These are phyloP conservation scores for Sechiopsis laciniata DNA, from an alignment of 306 rosid genomes.

Conservation along the genomic window DNA sequence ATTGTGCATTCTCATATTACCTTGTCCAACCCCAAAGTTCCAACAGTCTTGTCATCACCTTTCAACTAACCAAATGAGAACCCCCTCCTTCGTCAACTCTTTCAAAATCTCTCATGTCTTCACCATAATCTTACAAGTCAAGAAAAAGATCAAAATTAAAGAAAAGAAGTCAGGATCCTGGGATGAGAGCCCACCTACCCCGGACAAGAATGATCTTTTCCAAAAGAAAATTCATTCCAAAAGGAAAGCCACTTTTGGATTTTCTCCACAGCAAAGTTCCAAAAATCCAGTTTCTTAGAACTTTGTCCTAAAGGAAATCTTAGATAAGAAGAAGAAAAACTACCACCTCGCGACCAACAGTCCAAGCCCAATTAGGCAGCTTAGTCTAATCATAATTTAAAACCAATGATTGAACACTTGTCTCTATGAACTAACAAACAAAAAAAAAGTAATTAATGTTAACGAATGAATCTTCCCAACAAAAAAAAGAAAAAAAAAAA, in stretches of 20 bases:
- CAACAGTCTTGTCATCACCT: not conserved
- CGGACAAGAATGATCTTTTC: not conserved
- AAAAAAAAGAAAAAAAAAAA: not conserved
- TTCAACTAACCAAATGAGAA: too few relatives aligned
- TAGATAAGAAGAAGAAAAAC: not conserved
- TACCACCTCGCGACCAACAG: not conserved
- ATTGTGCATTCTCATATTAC: not conserved
- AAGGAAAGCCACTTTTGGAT: not conserved
- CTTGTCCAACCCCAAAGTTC: not conserved
- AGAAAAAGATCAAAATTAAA: not conserved
- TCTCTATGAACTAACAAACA: not conserved
- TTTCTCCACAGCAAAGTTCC: not conserved
- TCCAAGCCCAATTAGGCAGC: not conserved
- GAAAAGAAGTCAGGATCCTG: not conserved
- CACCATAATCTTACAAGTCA: not conserved
- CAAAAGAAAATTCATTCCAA: not conserved
- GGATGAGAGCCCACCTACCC: not conserved
- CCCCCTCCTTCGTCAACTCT: not conserved
- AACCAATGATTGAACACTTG: not conserved
- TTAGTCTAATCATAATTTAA: not conserved
- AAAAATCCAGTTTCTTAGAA: not conserved
- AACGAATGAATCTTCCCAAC: not conserved
- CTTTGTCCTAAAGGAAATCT: not conserved
- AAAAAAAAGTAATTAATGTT: not conserved
- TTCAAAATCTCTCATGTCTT: not conserved